These are phyloP conservation scores for Sporothrix brunneoviolacea DNA, from an alignment of 2,329 filamentous ascomycete genomes.

Conservation along the genomic window DNA sequence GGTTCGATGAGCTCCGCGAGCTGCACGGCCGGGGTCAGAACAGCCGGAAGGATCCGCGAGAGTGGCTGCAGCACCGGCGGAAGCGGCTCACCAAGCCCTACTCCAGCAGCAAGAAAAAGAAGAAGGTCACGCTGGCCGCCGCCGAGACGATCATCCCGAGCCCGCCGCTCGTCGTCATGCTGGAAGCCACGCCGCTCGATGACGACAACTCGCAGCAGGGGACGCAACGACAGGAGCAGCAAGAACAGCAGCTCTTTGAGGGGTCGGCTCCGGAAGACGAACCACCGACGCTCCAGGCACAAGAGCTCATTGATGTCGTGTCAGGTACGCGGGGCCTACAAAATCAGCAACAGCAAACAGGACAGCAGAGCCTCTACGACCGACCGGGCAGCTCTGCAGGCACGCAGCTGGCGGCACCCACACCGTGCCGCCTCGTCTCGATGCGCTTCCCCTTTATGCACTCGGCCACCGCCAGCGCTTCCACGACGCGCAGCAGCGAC, in stretches of 20 bases:
- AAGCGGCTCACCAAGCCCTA: background rate
- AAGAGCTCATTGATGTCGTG: too few relatives aligned
- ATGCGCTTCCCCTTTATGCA: slow-evolving; percentile 1
- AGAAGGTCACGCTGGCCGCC: background rate
- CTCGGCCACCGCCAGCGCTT: background rate
- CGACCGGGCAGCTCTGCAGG: background rate
- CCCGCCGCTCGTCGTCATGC: background rate
- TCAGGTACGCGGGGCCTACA: too few relatives aligned
- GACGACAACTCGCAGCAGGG: too few relatives aligned
- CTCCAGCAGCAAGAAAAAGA: background rate
- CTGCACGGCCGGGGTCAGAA: background rate
- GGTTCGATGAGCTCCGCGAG: background rate
- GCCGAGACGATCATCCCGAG: background rate
- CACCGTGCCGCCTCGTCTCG: slow-evolving; percentile 5
- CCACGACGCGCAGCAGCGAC: background rate
- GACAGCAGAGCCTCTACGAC: too few relatives aligned
- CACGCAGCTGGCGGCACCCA: slow-evolving; percentile 7
- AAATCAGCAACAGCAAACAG: too few relatives aligned
- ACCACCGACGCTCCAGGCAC: too few relatives aligned
- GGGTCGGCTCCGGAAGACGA: too few relatives aligned
- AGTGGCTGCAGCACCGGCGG: background rate
- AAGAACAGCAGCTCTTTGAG: too few relatives aligned
- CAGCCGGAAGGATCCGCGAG: background rate
- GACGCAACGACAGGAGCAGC: too few relatives aligned
- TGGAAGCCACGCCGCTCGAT: slow-evolving; percentile 2